Percentiles rank a stretch among this genome's conserved stretches.
Evolutionary conservation across 805 yeast species (phyloP).

Genomic region (Myxozyma udenii): DNA sequence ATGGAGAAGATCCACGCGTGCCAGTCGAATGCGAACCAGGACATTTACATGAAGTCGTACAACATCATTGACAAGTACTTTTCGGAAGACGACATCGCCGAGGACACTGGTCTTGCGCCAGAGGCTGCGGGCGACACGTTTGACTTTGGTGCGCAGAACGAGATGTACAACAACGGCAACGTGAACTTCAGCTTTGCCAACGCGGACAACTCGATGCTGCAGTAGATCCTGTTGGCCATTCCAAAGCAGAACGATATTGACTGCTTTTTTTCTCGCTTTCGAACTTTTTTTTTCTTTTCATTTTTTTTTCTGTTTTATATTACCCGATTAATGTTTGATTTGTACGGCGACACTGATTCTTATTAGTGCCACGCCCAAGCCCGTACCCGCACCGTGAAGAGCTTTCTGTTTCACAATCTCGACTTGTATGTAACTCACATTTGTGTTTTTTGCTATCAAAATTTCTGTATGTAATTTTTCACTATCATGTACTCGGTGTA

Average conservation of each 20-base stretch:
- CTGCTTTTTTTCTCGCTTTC: not conserved
- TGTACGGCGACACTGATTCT: not conserved
- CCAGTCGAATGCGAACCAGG: conserved; percentile 87
- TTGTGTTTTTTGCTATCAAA: conserved; percentile 1
- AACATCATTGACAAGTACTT: conserved; percentile 87
- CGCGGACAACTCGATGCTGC: conserved; percentile 17
- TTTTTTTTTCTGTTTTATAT: not conserved
- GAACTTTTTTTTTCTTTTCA: not conserved
- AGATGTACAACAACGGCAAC: conserved; percentile 32
- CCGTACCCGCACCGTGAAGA: not conserved
- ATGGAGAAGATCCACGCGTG: conserved; percentile 93
- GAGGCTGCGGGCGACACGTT: conserved; percentile 80
- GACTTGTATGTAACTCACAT: not conserved
- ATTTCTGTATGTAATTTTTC: conserved; percentile 4
- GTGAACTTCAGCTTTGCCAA: conserved; percentile 49
- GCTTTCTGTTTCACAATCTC: not conserved
- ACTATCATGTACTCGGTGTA: conserved; percentile 16
- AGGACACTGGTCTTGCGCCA: conserved; percentile 58
- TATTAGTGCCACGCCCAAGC: not conserved
- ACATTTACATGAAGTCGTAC: conserved; percentile 87
- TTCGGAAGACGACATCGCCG: conserved; percentile 73
- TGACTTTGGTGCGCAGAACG: conserved; percentile 72
- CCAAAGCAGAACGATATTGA: conserved; percentile 1
- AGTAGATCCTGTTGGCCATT: conserved; percentile 4
- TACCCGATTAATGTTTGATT: not conserved